Evolutionary conservation across 345 rosid genomes (phyloP).

Genomic region (Nephelium lappaceum): DNA sequence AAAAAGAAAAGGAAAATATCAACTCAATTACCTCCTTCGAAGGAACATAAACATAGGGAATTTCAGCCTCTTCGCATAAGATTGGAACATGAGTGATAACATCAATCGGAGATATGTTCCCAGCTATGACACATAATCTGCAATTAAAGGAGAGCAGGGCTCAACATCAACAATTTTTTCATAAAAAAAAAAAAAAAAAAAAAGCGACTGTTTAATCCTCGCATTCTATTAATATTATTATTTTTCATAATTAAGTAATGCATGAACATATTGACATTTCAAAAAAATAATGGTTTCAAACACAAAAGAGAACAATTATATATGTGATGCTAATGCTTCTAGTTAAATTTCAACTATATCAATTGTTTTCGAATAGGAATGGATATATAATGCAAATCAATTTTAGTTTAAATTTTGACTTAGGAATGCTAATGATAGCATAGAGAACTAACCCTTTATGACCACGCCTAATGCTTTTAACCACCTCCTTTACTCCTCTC

Average conservation of each 20-base stretch:
- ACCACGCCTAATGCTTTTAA: constrained; percentile 86
- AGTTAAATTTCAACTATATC: background rate
- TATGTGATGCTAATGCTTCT: background rate
- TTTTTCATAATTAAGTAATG: background rate
- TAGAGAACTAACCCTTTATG: constrained; percentile 70
- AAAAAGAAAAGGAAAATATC: background rate
- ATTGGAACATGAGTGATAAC: constrained; percentile 94
- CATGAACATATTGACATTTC: background rate
- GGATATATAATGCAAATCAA: background rate
- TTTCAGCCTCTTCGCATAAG: constrained; percentile 82
- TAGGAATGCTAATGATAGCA: background rate
- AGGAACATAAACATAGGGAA: constrained; percentile 85
- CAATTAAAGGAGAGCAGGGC: constrained; percentile 13
- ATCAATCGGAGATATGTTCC: constrained; percentile 96
- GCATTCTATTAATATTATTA: no score
- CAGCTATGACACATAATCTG: constrained; percentile 93
- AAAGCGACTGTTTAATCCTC: no score
- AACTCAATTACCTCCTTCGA: constrained; percentile 79
- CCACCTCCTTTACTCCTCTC: constrained; percentile 99
- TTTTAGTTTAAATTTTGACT: no score
- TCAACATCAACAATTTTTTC: background rate
- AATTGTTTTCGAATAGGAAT: background rate
- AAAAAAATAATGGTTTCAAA: background rate
- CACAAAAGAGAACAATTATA: background rate
- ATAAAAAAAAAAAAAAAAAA: no score